phyloP scores from a whole-genome alignment of 1,139 yeast genomes.

The Torulaspora globosa region DNA sequence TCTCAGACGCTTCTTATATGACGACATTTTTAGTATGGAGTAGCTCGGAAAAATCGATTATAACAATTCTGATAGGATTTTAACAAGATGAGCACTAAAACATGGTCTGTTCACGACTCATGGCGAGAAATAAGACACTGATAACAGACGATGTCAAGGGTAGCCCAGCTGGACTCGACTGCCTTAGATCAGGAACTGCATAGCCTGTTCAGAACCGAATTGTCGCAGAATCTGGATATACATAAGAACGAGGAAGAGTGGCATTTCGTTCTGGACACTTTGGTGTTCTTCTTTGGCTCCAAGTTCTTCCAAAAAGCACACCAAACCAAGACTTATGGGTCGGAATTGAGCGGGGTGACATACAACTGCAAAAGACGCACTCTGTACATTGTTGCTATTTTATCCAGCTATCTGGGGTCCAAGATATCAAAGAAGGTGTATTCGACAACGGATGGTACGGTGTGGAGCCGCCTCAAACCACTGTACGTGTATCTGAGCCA shows the following conservation, averaged over 20 bases:
- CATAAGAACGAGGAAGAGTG: constrained; percentile 19
- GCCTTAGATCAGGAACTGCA: constrained; percentile 24
- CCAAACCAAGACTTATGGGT: constrained; percentile 27
- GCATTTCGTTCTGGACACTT: constrained; percentile 20
- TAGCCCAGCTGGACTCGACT: constrained; percentile 25
- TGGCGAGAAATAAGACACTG: background rate
- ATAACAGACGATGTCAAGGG: constrained; percentile 15
- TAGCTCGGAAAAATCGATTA: constrained; percentile 4
- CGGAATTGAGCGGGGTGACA: constrained; percentile 24
- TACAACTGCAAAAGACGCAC: constrained; percentile 18
- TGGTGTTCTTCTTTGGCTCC: constrained; percentile 23
- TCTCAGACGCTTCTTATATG: background rate
- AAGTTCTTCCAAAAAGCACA: constrained; percentile 1
- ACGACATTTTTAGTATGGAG: background rate
- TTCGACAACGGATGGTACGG: background rate
- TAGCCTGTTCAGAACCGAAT: constrained; percentile 17
- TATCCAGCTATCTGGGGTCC: constrained; percentile 16
- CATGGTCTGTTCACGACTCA: background rate
- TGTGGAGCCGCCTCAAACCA: background rate
- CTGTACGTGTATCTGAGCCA: constrained; percentile 10
- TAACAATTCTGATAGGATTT: background rate
- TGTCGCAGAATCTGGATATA: constrained; percentile 14
- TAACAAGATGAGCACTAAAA: background rate
- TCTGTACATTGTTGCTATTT: constrained; percentile 19
- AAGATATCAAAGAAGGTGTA: constrained; percentile 15